Evolutionary conservation across 768 basidiomycete genomes (phyloP).

Genomic region (Lactarius vividus): DNA sequence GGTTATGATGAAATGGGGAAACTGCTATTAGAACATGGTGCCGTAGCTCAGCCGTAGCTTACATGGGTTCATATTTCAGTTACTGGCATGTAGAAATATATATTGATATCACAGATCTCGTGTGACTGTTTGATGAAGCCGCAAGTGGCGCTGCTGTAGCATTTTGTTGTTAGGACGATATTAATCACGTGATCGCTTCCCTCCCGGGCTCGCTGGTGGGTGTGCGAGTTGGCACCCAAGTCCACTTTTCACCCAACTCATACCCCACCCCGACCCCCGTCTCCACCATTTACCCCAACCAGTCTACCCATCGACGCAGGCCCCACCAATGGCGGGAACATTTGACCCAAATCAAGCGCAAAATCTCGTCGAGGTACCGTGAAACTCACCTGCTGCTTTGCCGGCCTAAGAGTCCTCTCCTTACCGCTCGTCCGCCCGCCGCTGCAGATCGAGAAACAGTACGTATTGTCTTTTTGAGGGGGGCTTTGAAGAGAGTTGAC

Average conservation of each 20-base stretch:
- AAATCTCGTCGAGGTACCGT: slow-evolving; percentile 76
- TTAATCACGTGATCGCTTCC: background rate
- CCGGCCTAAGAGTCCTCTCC: slow-evolving; percentile 26
- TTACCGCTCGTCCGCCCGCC: background rate
- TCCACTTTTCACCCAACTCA: background rate
- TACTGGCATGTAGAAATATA: too few species aligned
- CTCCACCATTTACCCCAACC: background rate
- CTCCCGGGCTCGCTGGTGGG: background rate
- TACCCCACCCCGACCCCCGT: too few species aligned
- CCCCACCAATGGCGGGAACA: slow-evolving; percentile 30
- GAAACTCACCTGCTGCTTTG: background rate
- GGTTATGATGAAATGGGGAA: background rate
- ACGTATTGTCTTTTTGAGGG: slow-evolving; percentile 34
- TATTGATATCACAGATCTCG: too few species aligned
- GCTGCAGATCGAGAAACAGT: slow-evolving; percentile 93
- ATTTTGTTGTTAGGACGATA: too few species aligned
- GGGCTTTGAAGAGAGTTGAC: slow-evolving; percentile 12
- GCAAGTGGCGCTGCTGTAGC: too few species aligned
- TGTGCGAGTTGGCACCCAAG: background rate
- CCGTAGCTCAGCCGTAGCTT: too few species aligned
- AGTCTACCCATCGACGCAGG: too few species aligned
- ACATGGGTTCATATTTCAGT: too few species aligned
- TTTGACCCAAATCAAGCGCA: slow-evolving; percentile 93
- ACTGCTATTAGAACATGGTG: background rate
- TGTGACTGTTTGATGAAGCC: too few species aligned